Evolutionary conservation across 768 basidiomycete genomes (phyloP), one percentile per base, ranked within the genome.

Genomic region (Trametes villosa): DNA sequence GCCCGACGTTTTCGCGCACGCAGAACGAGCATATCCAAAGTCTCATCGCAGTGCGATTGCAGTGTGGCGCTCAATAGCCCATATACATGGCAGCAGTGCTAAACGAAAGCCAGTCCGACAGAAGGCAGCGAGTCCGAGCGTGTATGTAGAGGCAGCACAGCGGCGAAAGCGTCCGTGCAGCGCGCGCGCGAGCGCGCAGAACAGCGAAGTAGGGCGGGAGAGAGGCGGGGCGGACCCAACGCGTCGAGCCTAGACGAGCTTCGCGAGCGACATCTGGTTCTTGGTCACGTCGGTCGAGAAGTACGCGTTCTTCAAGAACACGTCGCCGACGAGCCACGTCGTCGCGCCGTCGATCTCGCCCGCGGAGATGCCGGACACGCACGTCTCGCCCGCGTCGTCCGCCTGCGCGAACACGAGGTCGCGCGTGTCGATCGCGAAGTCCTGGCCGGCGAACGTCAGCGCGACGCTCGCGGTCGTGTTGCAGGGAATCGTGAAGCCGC

Each of bases 281-380:
- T 80, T 79, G 12, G 62, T 71, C 15, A 83, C 82, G 64, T 91
- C 77, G 12, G 83, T 86, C 7, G 87, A 87, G 71, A 87, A 86
- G 70, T 89, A 89, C 0, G 80, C 88, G 66, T 89, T 91, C 81
- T 91, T 91, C 68, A 90, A 75, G 78, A 90, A 91, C 26, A 86
- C 86, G 65, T 88, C 91, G 29, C 89, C 89, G 34, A 88, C 86
- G 60, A 93, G 81, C 89, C 88, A 92, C 65, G 87, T 81, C 3
- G 75, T 81, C 12, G 77, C 74, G 58, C 81, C 83, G 42, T 83
- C 86, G 40, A 91, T 75, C 44, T 81, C 71, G 4, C 88, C 87
- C 11, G 86, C 75, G 12, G 82, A 78, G 69, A 95, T 88, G 17
- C 90, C 88, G 53, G 88, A 89, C 12, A 83, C 66, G 71, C 93